Percentiles rank a stretch among this genome's conserved stretches.
phyloP scores from a whole-genome alignment of 257 asterid genomes.

The Rubia yunnanensis region DNA sequence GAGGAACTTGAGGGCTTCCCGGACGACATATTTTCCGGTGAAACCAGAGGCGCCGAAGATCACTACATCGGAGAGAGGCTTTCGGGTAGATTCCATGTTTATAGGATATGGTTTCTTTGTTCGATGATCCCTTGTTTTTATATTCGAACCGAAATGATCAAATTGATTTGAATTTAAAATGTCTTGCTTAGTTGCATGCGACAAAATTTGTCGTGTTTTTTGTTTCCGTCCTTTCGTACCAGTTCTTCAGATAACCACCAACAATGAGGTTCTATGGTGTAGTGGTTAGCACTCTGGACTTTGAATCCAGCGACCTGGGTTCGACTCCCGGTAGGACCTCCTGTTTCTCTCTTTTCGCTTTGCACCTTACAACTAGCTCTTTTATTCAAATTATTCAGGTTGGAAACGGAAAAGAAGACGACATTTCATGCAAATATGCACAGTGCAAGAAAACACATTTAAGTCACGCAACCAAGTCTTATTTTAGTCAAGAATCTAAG shows the following conservation, averaged over 20 bases:
- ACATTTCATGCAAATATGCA: no score
- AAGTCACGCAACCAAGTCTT: background rate
- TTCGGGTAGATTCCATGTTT: slow-evolving; percentile 1
- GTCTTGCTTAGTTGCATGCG: no score
- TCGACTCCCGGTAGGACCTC: slow-evolving; percentile 99
- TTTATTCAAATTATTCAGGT: background rate
- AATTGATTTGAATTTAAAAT: no score
- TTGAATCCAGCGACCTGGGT: slow-evolving; percentile 99
- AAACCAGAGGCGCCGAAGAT: slow-evolving; percentile 86
- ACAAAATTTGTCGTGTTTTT: no score
- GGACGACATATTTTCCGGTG: slow-evolving; percentile 77
- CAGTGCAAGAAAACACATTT: background rate
- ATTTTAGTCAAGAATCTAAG: background rate
- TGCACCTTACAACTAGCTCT: background rate
- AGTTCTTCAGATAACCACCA: no score
- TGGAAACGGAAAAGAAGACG: background rate
- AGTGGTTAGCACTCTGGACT: slow-evolving; percentile 99
- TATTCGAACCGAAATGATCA: no score
- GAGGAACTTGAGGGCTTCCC: slow-evolving; percentile 81
- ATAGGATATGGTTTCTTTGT: background rate
- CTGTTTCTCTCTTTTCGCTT: background rate
- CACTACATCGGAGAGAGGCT: slow-evolving; percentile 35
- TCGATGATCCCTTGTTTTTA: no score
- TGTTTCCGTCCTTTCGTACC: no score
- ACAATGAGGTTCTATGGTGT: slow-evolving; percentile 45